Evolutionary conservation across 768 basidiomycete species (phyloP), one percentile per base, ranked within the genome.

Genomic region (Hygrophorus pudorinus): DNA sequence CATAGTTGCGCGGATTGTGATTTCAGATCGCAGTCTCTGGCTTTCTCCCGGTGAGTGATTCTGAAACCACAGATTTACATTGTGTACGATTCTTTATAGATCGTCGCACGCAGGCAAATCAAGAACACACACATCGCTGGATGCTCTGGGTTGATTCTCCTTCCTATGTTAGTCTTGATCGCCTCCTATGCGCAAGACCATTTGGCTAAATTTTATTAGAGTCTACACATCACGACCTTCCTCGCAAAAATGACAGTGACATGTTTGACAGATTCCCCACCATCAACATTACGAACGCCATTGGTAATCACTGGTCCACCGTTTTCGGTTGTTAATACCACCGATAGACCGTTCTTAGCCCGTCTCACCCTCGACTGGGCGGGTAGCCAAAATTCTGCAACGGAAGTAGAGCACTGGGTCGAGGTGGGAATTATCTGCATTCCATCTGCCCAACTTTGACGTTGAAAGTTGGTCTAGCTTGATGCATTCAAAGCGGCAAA

Each of bases 141-240:
- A 75, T 74, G 73, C 61, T 77, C 31, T 70, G 68, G 0, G 62
- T 73, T 10, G 71, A 75, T 45, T 63, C 73, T 4, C 71, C 75
- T 18, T 71, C 73, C 33, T 77, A 76, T 49, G 75, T 72, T 39
- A 27, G 65, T 61, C 10, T 31, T 16, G 13, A 51, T 52, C 11
- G 28, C 30, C 37, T 8, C 30, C 17, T 18, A 28, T 7, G 21
- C 41, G 28, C 6, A 12, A 20, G 7, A 9, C 20, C 7, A 7
- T 13, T 45, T 53, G 11, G 47, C 42, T 49, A 42, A 35, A 18
- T 42, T 18, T 45, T 68, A 4, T 14, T 35, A 58, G 56, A 56
- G 53, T 24, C 57, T 66, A 29, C 65, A 73, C 41, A 66, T 74
- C 24, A 73, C 73, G 2, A 67, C 65, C 4, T 60, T 74, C 24